These are phyloP conservation scores for Phytophthora nicotianae DNA, from an alignment of 352 stramenopile genomes.

Conservation along the genomic window DNA sequence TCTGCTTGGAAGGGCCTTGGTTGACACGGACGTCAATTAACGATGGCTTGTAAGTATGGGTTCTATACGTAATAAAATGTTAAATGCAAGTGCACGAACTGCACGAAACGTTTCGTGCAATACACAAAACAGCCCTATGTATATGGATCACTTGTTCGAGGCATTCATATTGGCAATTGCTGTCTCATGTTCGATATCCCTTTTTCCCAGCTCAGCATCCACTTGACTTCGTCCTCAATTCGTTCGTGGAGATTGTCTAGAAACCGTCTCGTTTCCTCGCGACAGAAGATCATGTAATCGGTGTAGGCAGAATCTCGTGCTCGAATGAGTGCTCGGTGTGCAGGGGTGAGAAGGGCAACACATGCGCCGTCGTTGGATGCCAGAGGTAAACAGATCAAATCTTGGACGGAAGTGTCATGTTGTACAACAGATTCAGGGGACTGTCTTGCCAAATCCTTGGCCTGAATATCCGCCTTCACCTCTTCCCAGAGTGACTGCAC, in stretches of 20 bases:
- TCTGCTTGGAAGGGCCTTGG: too few relatives aligned
- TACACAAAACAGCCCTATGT: too few relatives aligned
- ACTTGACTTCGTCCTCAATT: slow-evolving; percentile 65
- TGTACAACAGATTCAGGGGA: slow-evolving; percentile 5
- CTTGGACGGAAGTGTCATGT: slow-evolving; percentile 26
- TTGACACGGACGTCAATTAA: too few relatives aligned
- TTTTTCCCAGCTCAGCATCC: slow-evolving; percentile 52
- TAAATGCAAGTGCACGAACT: too few relatives aligned
- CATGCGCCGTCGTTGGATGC: slow-evolving; percentile 42
- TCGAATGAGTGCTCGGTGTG: slow-evolving; percentile 59
- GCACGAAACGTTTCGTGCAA: too few relatives aligned
- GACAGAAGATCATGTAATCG: slow-evolving; percentile 40
- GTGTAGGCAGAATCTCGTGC: slow-evolving; percentile 50
- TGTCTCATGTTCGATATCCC: slow-evolving; percentile 27
- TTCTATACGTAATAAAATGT: too few relatives aligned
- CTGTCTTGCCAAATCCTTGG: slow-evolving; percentile 19
- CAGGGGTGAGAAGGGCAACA: slow-evolving; percentile 56
- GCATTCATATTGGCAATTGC: too few relatives aligned
- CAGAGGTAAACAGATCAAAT: slow-evolving; percentile 20
- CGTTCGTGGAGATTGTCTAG: slow-evolving; percentile 43
- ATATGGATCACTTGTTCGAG: too few relatives aligned
- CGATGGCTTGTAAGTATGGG: too few relatives aligned
- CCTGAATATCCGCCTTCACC: slow-evolving; percentile 24
- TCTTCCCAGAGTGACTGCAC: slow-evolving; percentile 34
- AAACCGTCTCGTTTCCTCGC: slow-evolving; percentile 19